Conservation (phyloP, 805 yeast genomes). For the Isabelozyma rhagii region DNA sequence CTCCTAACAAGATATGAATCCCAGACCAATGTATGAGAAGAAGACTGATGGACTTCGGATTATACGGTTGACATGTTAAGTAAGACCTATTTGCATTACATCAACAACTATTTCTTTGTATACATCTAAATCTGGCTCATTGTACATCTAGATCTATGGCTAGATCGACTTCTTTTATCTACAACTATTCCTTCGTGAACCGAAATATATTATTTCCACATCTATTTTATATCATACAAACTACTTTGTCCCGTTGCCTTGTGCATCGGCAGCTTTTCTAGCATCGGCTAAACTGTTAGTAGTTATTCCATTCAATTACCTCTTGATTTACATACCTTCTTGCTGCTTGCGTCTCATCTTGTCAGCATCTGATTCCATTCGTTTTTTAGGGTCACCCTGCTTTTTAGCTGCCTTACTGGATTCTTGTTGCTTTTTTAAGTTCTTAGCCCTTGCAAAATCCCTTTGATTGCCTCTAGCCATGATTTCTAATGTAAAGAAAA, state of each 20-base stretch:
- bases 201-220: neutral
- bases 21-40: too few species aligned
- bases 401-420: constrained; percentile 56
- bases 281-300: constrained; percentile 45
- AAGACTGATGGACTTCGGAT: too few species aligned
- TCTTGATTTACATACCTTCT: constrained; percentile 53
- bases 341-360: constrained; percentile 86
- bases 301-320: neutral
- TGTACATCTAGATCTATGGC: too few species aligned
- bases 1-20: neutral
- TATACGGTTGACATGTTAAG: too few species aligned
- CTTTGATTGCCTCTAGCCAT: constrained; percentile 98
- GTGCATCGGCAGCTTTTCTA: constrained; percentile 36
- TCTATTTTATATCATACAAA: neutral
- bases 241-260: constrained; percentile 7
- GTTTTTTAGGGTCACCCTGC: constrained; percentile 79
- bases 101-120: too few species aligned
- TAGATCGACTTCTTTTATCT: too few species aligned
- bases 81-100: too few species aligned
- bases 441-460: constrained; percentile 88
- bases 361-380: constrained; percentile 89
- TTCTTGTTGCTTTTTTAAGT: constrained; percentile 73
- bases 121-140: too few species aligned
- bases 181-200: neutral
- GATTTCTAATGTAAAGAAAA: constrained; percentile 1